Evolutionary conservation across 805 yeast species (phyloP).

Genomic region (Sugiyamaella lignohabitans): DNA sequence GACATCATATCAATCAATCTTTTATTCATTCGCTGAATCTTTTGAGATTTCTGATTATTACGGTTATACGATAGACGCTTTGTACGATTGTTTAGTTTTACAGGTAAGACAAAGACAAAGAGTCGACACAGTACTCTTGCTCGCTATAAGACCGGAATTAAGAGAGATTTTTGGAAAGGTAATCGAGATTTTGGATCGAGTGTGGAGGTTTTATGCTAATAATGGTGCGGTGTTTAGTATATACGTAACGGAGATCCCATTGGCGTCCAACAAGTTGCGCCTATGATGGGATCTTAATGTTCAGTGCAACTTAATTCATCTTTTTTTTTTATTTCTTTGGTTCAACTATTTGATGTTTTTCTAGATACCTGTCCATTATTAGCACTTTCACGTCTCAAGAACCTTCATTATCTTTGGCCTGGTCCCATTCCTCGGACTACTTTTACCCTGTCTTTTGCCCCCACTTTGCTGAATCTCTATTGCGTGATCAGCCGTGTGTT

Average conservation of each 20-base stretch:
- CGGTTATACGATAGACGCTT: slow-evolving; percentile 11
- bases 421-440: no score
- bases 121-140: slow-evolving; percentile 1
- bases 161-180: neutral
- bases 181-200: slow-evolving; percentile 6
- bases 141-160: slow-evolving; percentile 1
- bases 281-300: no score
- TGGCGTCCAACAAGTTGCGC: no score
- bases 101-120: slow-evolving; percentile 1
- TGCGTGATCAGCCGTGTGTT: no score
- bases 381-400: no score
- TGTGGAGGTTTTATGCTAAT: slow-evolving; percentile 3
- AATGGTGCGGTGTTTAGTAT: slow-evolving; percentile 6
- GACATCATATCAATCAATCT: neutral
- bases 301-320: no score
- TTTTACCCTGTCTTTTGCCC: no score
- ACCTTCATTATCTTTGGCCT: no score
- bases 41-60: slow-evolving; percentile 16
- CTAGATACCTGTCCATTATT: no score
- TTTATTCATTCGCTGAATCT: slow-evolving; percentile 9
- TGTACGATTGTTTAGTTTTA: slow-evolving; percentile 12
- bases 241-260: slow-evolving; percentile 2
- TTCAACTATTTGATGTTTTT: no score
- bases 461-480: no score
- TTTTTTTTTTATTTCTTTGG: no score